phyloP scores from a whole-genome alignment of 1,284 basidiomycete genomes.

The Ganoderma lingzhi region DNA sequence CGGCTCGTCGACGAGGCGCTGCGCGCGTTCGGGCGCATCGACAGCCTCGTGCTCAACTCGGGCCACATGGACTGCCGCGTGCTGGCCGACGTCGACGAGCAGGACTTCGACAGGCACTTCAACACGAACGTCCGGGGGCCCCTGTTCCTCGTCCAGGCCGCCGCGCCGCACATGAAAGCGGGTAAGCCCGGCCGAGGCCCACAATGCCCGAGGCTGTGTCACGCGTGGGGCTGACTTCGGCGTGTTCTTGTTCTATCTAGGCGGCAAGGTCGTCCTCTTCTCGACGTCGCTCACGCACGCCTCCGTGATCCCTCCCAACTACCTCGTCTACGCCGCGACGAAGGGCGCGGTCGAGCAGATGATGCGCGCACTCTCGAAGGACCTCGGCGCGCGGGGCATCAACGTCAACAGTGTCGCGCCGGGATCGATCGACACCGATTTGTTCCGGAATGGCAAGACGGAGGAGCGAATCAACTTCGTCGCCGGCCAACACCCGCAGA shows the following conservation, averaged over 20 bases:
- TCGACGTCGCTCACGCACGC: slow-evolving; percentile 57
- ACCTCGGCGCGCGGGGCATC: slow-evolving; percentile 58
- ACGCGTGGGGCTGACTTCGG: background rate
- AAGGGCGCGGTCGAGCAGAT: slow-evolving; percentile 69
- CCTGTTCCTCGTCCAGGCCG: slow-evolving; percentile 60
- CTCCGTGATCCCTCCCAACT: slow-evolving; percentile 53
- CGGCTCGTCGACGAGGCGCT: slow-evolving; percentile 55
- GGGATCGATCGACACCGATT: slow-evolving; percentile 61
- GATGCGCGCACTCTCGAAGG: slow-evolving; percentile 64
- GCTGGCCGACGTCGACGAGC: slow-evolving; percentile 57
- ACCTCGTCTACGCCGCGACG: slow-evolving; percentile 58
- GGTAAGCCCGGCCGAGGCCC: slow-evolving; percentile 44
- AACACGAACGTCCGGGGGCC: slow-evolving; percentile 65
- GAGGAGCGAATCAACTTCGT: slow-evolving; percentile 55
- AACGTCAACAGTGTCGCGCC: slow-evolving; percentile 67
- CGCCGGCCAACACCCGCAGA: slow-evolving; percentile 53
- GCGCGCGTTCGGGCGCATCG: slow-evolving; percentile 56
- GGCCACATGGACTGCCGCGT: slow-evolving; percentile 58
- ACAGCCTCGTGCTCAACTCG: slow-evolving; percentile 65
- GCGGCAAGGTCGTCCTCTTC: slow-evolving; percentile 63
- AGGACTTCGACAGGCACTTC: slow-evolving; percentile 56
- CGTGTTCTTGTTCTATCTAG: slow-evolving; percentile 33
- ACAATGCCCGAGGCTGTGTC: background rate
- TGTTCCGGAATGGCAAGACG: slow-evolving; percentile 62
- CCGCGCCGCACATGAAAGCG: slow-evolving; percentile 49